phyloP scores from a whole-genome alignment of 352 stramenopile species.

The Pythium plurisporium region DNA sequence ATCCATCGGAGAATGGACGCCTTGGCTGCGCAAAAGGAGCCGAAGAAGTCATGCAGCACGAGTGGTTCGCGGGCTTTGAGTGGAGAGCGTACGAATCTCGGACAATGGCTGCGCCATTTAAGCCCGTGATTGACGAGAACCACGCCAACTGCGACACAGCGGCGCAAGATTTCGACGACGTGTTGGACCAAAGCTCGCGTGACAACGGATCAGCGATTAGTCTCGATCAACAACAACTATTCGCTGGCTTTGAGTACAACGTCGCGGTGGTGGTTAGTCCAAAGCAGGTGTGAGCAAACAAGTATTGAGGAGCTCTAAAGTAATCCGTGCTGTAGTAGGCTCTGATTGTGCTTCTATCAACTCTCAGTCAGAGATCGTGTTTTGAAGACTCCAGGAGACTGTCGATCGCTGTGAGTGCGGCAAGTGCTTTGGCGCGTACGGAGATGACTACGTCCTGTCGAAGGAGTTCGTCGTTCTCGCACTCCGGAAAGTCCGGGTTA shows the following conservation, averaged over 20 bases:
- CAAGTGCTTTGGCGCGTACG: constrained; percentile 45
- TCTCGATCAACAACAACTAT: constrained; percentile 43
- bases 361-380: too few relatives aligned
- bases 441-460: constrained; percentile 40
- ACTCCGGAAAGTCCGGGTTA: constrained; percentile 64
- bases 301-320: neutral
- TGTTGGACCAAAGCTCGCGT: constrained; percentile 38
- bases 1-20: constrained; percentile 41
- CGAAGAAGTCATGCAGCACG: constrained; percentile 46
- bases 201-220: constrained; percentile 25
- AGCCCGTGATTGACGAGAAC: constrained; percentile 47
- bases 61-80: constrained; percentile 53
- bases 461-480: constrained; percentile 44
- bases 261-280: constrained; percentile 16
- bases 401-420: constrained; percentile 58
- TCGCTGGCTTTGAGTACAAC: constrained; percentile 61
- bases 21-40: constrained; percentile 31
- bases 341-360: neutral
- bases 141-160: constrained; percentile 66
- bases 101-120: constrained; percentile 37
- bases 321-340: neutral
- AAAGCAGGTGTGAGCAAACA: neutral
- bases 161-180: constrained; percentile 57
- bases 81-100: constrained; percentile 41
- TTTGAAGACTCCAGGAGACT: constrained; percentile 16